Base-by-base conservation (phyloP, 208 protist species). In the Leishmania tarentolae region DNA sequence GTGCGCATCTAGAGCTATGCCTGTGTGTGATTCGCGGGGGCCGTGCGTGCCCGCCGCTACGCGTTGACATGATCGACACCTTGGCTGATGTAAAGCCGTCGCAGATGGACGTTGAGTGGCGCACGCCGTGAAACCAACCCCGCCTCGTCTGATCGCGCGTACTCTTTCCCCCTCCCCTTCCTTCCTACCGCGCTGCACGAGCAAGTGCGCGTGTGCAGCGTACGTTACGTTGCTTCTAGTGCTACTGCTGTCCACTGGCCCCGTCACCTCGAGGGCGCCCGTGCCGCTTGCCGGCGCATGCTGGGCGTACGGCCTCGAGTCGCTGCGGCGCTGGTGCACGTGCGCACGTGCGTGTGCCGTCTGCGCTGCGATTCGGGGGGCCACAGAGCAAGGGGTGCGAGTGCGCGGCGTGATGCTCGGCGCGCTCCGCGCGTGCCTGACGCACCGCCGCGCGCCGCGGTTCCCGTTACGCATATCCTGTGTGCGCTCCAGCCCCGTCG, bases 401-500 rank as follows among this genome's bases (percentile, higher is more conserved):
- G 75, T 42, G n/a, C 63, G 75, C 42, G 57, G 75, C 63, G 75
- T 79, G 75, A 69, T 79, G 75, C 75, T 79, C 75, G 76, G 76
- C 52, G 76, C 52, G 76, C 50, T 66, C 31, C 76, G 76, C 65
- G 61, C 61, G 75, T 40, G 75, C 44, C 75, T 79, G 75, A 79
- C 75, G 75, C 75, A 68, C 75, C 75, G 75, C 75, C 46, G 50
- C 63, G 63, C 75, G 75, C 75, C 75, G 75, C 75, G 35, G 61
- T 79, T 79, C 75, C 76, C 76, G 69, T 53, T 81, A 81, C 78
- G 78, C 78, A 81, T 81, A 81, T 81, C 78, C 78, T 81, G 78
- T 81, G 78, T 81, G 78, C 78, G 78, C 78, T 81, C 78, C 78
- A 81, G 78, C 78, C 69, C 78, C 78, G 78, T 81, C 78, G 78